These are phyloP conservation scores for Psilocybe subaeruginosa DNA, from an alignment of 768 basidiomycete genomes.

Conservation along the genomic window DNA sequence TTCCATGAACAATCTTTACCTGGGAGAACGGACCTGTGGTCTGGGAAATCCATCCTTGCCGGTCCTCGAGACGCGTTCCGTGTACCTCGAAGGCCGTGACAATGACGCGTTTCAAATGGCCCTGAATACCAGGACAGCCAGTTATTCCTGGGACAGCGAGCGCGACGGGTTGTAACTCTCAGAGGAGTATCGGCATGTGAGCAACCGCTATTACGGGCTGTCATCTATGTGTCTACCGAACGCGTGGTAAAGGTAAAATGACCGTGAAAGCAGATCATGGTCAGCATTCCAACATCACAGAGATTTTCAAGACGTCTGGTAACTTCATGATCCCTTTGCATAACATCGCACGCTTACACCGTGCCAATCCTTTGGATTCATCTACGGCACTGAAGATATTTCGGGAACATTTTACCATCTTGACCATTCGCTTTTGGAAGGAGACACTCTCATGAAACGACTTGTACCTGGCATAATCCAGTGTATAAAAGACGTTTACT, in stretches of 20 bases:
- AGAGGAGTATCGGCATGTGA: not conserved
- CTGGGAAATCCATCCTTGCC: not conserved
- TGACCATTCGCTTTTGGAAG: constrained; percentile 2
- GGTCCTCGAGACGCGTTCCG: constrained; percentile 13
- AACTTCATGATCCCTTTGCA: not conserved
- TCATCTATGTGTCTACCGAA: not conserved
- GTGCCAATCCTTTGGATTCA: constrained; percentile 11
- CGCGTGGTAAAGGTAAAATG: not conserved
- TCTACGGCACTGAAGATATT: constrained; percentile 8
- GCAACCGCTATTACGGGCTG: not conserved
- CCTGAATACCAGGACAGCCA: not conserved
- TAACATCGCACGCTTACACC: constrained; percentile 13
- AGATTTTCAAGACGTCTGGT: constrained; percentile 7
- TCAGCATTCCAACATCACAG: constrained; percentile 4
- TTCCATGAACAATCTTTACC: constrained; percentile 1
- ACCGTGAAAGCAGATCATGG: not conserved
- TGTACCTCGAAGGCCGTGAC: not conserved
- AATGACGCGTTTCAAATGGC: constrained; percentile 9
- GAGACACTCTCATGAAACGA: constrained; percentile 3
- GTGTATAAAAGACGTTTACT: constrained; percentile 16
- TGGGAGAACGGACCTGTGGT: not conserved
- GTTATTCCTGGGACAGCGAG: constrained; percentile 8
- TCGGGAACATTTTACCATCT: constrained; percentile 8
- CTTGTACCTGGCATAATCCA: not conserved
- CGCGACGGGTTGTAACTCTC: constrained; percentile 6